Evolutionary conservation across 768 basidiomycete genomes (phyloP).

Genomic region (Myochromella boudieri): DNA sequence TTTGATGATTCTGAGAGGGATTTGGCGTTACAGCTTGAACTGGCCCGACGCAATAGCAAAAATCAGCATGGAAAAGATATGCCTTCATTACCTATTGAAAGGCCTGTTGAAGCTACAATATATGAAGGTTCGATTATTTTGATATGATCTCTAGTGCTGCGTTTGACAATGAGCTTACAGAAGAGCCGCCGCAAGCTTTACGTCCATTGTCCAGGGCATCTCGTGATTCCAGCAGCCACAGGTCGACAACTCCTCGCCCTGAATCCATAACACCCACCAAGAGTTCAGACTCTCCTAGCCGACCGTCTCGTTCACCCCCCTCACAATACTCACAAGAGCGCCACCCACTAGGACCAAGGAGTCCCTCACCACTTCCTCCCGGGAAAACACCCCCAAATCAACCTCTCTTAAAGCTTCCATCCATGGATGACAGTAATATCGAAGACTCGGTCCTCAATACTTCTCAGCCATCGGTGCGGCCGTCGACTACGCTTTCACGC

Average conservation of each 20-base stretch:
- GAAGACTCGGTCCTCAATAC: conserved; percentile 34
- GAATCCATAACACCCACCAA: conserved; percentile 41
- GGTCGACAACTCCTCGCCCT: conserved; percentile 47
- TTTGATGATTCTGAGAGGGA: conserved; percentile 75
- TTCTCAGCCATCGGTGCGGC: conserved; percentile 17
- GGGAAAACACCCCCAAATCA: conserved; percentile 35
- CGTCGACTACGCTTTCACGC: conserved; percentile 27
- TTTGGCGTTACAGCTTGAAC: conserved; percentile 71
- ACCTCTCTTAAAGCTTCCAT: conserved; percentile 34
- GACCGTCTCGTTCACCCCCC: conserved; percentile 40
- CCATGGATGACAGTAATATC: conserved; percentile 46
- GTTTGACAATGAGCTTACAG: conserved; percentile 31
- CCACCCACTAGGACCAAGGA: conserved; percentile 72
- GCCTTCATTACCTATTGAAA: conserved; percentile 39
- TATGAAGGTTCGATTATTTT: conserved; percentile 71
- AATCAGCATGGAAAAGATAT: conserved; percentile 59
- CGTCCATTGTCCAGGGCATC: conserved; percentile 59
- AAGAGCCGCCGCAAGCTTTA: conserved; percentile 56
- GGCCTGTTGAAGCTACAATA: conserved; percentile 62
- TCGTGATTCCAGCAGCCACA: conserved; percentile 37
- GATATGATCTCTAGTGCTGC: conserved; percentile 11
- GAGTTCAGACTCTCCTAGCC: conserved; percentile 31
- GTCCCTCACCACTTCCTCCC: conserved; percentile 67
- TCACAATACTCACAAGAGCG: conserved; percentile 54
- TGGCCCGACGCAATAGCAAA: conserved; percentile 83